Evolutionary conservation across 1,139 yeast genomes (phyloP), one percentile per base, ranked within the genome.

Genomic region (Yamadazyma sp.): DNA sequence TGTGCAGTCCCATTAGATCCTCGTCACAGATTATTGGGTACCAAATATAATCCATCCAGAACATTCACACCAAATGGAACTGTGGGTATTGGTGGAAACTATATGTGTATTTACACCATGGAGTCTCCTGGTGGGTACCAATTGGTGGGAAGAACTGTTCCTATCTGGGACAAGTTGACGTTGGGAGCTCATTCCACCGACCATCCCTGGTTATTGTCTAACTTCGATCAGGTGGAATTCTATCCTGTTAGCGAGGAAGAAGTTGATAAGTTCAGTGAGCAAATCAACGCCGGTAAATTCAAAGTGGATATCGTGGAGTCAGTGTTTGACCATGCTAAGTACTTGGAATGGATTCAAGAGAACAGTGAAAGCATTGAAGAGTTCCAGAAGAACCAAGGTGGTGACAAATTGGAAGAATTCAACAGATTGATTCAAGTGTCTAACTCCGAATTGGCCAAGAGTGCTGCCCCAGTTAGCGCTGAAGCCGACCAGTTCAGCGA

Each of bases 121-220:
- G 96, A 90, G 53, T 87, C 96, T 18, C 98, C 98, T 38, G 98
- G 98, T 65, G 98, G 98, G 22, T 92, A 92, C 64, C 97, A 90
- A 68, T 76, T 92, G 53, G 92, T 89, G 46, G 98, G 97, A 41
- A 80, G 97, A 59, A 92, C 98, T 4, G 82, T 92, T 49, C 97
- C 97, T 42, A 90, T 90, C 51, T 92, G 98, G 98, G 97, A 92
- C 62, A 90, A 88, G 67, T 75, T 90, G 53, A 76, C 87, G 24
- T 70, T 92, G 44, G 92, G 92, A 37, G 64, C 70, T 15, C 88
- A 83, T 50, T 71, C 83, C 6, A 54, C 56, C 31, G 66, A 62
- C 34, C 79, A 77, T 39, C 97, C 97, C 41, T 92, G 97, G 97
- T 70, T 92, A 53, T 73, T 90, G 53, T 69, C 82, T 8, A 95